Conservation (phyloP, 148 eudicot genomes). For the Amaranthus palmeri region DNA sequence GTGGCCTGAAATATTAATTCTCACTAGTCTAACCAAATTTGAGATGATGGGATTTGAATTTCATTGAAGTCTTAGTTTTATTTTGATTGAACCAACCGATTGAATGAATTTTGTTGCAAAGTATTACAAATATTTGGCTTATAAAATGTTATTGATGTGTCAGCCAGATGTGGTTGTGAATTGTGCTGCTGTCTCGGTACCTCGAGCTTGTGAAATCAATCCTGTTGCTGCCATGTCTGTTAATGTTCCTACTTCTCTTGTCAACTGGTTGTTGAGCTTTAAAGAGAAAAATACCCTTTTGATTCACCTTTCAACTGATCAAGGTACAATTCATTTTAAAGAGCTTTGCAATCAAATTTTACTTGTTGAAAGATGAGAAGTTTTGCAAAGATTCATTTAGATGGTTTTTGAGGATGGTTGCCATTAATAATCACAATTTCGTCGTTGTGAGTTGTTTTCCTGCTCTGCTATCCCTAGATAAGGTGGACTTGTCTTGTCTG, state of each 20-base stretch:
- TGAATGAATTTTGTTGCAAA: not conserved
- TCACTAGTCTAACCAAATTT: too few relatives aligned
- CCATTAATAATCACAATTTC: too few relatives aligned
- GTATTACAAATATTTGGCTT: not conserved
- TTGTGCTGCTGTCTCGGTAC: constrained; percentile 91
- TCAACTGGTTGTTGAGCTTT: constrained; percentile 67
- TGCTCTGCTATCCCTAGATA: too few relatives aligned
- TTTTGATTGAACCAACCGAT: not conserved
- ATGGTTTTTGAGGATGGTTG: too few relatives aligned
- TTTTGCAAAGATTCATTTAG: not conserved
- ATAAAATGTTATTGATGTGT: not conserved
- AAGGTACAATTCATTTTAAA: constrained; percentile 42
- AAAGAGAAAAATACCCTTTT: constrained; percentile 46
- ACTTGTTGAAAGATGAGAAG: not conserved
- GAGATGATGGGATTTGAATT: too few relatives aligned
- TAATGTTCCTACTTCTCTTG: constrained; percentile 81
- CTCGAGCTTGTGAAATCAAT: constrained; percentile 82
- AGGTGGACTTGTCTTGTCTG: too few relatives aligned
- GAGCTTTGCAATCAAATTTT: not conserved
- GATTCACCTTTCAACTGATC: constrained; percentile 95
- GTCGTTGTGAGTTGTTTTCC: too few relatives aligned
- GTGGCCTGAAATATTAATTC: too few relatives aligned
- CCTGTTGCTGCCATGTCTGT: constrained; percentile 75
- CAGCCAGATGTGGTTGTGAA: constrained; percentile 95
- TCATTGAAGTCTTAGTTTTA: not conserved